A percentile compares a stretch with the other conserved stretches of the same genome.
These are phyloP conservation scores for Xylaria scruposa DNA, from an alignment of 495 filamentous ascomycete genomes.

Conservation along the genomic window DNA sequence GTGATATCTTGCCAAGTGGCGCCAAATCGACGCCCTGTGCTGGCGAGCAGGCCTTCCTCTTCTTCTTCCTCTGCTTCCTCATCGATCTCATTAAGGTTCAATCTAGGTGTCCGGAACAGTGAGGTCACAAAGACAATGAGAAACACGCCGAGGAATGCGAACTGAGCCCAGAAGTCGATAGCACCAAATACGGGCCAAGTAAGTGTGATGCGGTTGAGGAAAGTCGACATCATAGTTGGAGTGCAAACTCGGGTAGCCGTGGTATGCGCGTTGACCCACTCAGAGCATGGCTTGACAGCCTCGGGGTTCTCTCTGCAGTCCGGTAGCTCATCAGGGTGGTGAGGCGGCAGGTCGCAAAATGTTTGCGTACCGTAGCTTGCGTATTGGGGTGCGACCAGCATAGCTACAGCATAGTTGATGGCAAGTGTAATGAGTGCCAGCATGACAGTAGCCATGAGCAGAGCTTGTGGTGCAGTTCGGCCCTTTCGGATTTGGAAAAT, in stretches of 20 bases:
- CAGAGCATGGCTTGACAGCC: constrained; percentile 81
- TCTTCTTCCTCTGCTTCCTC: constrained; percentile 94
- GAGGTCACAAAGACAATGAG: constrained; percentile 75
- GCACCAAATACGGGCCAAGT: constrained; percentile 97
- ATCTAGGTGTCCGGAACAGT: constrained; percentile 77
- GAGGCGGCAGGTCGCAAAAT: constrained; percentile 75
- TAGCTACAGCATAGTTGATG: constrained; percentile 88
- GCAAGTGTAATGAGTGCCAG: constrained; percentile 86
- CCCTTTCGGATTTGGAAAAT: constrained; percentile 90
- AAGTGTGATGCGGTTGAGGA: constrained; percentile 91
- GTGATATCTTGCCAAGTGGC: constrained; percentile 91
- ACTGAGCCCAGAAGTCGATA: constrained; percentile 93
- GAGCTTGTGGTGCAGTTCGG: constrained; percentile 87
- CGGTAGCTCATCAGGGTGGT: constrained; percentile 65
- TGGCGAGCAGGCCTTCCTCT: constrained; percentile 88
- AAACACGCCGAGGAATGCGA: constrained; percentile 85
- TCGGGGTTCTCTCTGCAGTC: constrained; percentile 78
- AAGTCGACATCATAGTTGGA: constrained; percentile 85
- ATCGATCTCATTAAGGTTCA: constrained; percentile 76
- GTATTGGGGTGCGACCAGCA: constrained; percentile 93
- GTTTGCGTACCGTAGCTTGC: constrained; percentile 93
- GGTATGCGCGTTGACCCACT: constrained; percentile 64
- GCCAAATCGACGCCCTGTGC: constrained; percentile 76
- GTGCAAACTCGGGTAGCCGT: constrained; percentile 78
- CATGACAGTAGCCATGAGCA: constrained; percentile 91